Conservation (phyloP, 148 eudicot species). For the Amaranthus palmeri region DNA sequence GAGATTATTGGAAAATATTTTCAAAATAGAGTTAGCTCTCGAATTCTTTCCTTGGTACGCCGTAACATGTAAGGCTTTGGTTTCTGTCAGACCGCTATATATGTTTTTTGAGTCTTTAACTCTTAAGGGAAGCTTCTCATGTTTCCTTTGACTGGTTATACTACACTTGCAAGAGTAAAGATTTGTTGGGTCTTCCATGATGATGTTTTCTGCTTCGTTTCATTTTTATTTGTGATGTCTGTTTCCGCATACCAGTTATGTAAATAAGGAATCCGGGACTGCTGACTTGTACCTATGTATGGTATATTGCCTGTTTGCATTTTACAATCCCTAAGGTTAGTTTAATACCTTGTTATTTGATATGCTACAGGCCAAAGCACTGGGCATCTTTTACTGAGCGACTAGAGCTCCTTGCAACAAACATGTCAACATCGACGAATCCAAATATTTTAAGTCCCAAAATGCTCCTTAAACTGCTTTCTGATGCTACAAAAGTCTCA, state of each 20-base stretch:
- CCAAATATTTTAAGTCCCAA: slow-evolving; percentile 49
- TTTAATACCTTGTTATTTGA: not conserved
- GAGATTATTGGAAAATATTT: slow-evolving; percentile 64
- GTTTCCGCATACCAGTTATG: not conserved
- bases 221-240: not conserved
- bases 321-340: not conserved
- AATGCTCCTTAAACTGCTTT: slow-evolving; percentile 38
- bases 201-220: not conserved
- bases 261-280: not conserved
- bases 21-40: slow-evolving; percentile 59
- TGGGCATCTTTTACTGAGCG: slow-evolving; percentile 64
- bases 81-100: slow-evolving; percentile 6
- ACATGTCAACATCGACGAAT: slow-evolving; percentile 52
- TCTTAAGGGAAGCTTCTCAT: not conserved
- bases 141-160: not conserved
- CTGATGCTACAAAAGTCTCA: slow-evolving; percentile 34
- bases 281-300: not conserved
- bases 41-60: slow-evolving; percentile 75
- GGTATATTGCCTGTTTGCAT: not conserved
- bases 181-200: not conserved
- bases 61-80: slow-evolving; percentile 72
- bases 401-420: slow-evolving; percentile 52
- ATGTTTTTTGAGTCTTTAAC: slow-evolving; percentile 12
- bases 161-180: not conserved
- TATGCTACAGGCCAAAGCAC: slow-evolving; percentile 47